Percentiles rank a stretch among this genome's conserved stretches.
These are phyloP conservation scores for Hyaloscypha hepaticicola DNA, from an alignment of 495 filamentous ascomycete genomes.

Conservation along the genomic window DNA sequence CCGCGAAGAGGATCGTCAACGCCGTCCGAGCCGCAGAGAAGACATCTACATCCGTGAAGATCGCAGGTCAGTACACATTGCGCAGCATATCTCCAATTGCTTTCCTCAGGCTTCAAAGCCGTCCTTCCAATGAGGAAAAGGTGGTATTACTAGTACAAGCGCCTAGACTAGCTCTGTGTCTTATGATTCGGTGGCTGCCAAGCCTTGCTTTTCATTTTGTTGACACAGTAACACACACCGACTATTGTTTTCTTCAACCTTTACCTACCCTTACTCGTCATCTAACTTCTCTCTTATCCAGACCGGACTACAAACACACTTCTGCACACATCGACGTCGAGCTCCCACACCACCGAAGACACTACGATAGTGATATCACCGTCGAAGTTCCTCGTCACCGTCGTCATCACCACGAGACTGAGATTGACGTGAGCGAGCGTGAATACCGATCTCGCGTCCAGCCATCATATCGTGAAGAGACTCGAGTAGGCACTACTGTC, in stretches of 20 bases:
- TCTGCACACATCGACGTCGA: constrained; percentile 65
- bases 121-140: neutral
- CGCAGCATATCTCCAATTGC: constrained; percentile 7
- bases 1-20: constrained; percentile 65
- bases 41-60: constrained; percentile 53
- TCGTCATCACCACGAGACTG: constrained; percentile 46
- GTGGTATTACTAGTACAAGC: constrained; percentile 23
- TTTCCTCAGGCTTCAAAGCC: constrained; percentile 4
- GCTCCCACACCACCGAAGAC: constrained; percentile 46
- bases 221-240: constrained; percentile 34
- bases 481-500: constrained; percentile 48
- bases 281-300: constrained; percentile 42
- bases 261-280: constrained; percentile 26
- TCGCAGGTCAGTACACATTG: constrained; percentile 39
- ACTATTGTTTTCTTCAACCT: constrained; percentile 15
- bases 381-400: constrained; percentile 34
- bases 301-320: constrained; percentile 50
- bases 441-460: constrained; percentile 79
- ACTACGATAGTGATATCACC: constrained; percentile 30
- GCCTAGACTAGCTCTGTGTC: too few relatives aligned
- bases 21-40: constrained; percentile 59
- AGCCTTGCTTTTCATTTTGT: constrained; percentile 34
- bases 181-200: constrained; percentile 27
- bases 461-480: constrained; percentile 63
- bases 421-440: constrained; percentile 81